A percentile compares a stretch with the other conserved stretches of the same genome.
Evolutionary conservation across 257 asterid species (phyloP).

Genomic region (Nicotiana undulata): DNA sequence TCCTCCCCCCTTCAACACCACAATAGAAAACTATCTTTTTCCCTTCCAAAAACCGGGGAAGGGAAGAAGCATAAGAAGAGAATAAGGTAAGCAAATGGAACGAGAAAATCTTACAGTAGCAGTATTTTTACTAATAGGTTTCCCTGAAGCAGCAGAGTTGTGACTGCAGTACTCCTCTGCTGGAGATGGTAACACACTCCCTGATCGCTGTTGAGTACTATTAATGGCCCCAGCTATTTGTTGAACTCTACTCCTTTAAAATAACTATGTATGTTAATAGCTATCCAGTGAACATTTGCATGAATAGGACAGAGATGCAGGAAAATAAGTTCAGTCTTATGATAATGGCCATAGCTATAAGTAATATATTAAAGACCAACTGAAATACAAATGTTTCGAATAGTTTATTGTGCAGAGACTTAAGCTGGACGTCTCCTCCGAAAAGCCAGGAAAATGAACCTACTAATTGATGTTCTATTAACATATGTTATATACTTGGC

Average conservation of each 20-base stretch:
- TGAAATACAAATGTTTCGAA: not conserved
- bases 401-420: not conserved
- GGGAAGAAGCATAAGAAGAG: not conserved
- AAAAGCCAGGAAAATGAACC: not conserved
- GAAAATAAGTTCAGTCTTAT: not conserved
- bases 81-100: not conserved
- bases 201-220: constrained; percentile 58
- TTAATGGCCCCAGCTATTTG: constrained; percentile 61
- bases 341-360: not conserved
- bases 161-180: constrained; percentile 64
- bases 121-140: constrained; percentile 47
- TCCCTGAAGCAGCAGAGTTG: constrained; percentile 42
- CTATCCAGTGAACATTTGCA: constrained; percentile 3
- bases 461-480: not conserved
- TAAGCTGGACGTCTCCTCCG: not conserved
- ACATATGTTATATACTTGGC: not conserved
- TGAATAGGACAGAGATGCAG: not conserved
- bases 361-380: not conserved
- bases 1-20: not conserved
- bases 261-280: constrained; percentile 30
- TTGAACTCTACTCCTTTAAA: constrained; percentile 74
- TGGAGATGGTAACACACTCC: constrained; percentile 83
- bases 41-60: not conserved
- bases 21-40: not conserved
- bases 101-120: constrained; percentile 56